These are phyloP conservation scores for Cyberlindnera mrakii DNA, from an alignment of 805 yeast species.

Conservation along the genomic window DNA sequence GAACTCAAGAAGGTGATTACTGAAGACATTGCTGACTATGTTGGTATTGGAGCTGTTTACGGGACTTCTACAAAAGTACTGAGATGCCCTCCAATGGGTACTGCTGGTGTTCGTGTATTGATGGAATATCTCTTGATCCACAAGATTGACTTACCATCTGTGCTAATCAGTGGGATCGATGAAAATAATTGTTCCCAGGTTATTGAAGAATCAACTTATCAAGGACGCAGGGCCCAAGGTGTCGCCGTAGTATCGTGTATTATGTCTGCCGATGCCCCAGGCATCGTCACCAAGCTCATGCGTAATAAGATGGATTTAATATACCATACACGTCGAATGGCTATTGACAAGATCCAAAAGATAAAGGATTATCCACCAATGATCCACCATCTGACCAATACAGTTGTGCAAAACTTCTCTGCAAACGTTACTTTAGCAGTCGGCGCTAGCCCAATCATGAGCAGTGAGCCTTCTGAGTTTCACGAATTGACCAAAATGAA, in stretches of 20 bases:
- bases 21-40: slow-evolving; percentile 55
- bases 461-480: slow-evolving; percentile 64
- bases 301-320: slow-evolving; percentile 25
- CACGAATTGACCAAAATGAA: slow-evolving; percentile 56
- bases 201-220: slow-evolving; percentile 32
- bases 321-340: not conserved
- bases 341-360: slow-evolving; percentile 15
- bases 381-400: slow-evolving; percentile 83
- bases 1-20: slow-evolving; percentile 49
- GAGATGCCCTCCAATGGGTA: slow-evolving; percentile 56
- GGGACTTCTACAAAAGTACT: slow-evolving; percentile 66
- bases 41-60: slow-evolving; percentile 80
- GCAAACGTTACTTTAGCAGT: slow-evolving; percentile 82
- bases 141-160: slow-evolving; percentile 44
- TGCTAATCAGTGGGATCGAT: slow-evolving; percentile 78
- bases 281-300: slow-evolving; percentile 37
- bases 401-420: slow-evolving; percentile 78
- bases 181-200: slow-evolving; percentile 55
- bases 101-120: slow-evolving; percentile 54
- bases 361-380: slow-evolving; percentile 41
- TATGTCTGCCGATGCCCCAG: slow-evolving; percentile 58
- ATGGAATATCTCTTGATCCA: slow-evolving; percentile 38
- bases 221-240: slow-evolving; percentile 57
- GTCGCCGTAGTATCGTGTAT: slow-evolving; percentile 85
- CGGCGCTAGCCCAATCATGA: slow-evolving; percentile 88